A percentile compares a stretch with the other conserved stretches of the same genome.
Evolutionary conservation across 1,284 basidiomycete species (phyloP).

Genomic region (Cryptococcus sp.): DNA sequence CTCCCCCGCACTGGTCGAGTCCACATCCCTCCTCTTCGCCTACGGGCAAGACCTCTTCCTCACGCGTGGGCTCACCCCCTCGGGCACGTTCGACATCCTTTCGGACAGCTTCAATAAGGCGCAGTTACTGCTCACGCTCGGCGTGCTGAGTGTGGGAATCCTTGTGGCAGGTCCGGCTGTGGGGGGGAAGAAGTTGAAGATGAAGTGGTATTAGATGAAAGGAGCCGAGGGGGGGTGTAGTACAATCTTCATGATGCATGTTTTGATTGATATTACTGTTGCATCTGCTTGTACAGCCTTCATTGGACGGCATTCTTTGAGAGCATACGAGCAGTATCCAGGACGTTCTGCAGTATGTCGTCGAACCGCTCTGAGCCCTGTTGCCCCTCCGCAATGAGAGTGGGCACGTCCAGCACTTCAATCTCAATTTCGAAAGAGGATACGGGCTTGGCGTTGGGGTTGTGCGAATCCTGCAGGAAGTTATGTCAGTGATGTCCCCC

Average conservation of each 20-base stretch:
- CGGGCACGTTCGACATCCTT: constrained; percentile 89
- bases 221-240: not conserved
- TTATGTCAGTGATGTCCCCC: not conserved
- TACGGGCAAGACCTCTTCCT: constrained; percentile 84
- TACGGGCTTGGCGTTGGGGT: constrained; percentile 7
- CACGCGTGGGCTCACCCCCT: constrained; percentile 72
- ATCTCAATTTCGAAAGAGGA: constrained; percentile 58
- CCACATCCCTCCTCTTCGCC: constrained; percentile 82
- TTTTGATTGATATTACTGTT: not conserved
- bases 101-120: constrained; percentile 88
- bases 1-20: constrained; percentile 81
- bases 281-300: not conserved
- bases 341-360: constrained; percentile 52
- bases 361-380: constrained; percentile 51
- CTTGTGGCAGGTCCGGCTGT: constrained; percentile 59
- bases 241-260: too few relatives aligned
- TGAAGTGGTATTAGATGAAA: constrained; percentile 44
- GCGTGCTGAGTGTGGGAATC: constrained; percentile 68
- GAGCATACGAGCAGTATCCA: constrained; percentile 55
- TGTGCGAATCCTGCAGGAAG: not conserved
- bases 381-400: constrained; percentile 53
- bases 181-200: constrained; percentile 37
- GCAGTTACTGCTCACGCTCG: constrained; percentile 81
- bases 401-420: constrained; percentile 53
- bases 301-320: constrained; percentile 44